Conservation (phyloP, 176 grass and related monocot genomes). For the Urochloa ruziziensis region DNA sequence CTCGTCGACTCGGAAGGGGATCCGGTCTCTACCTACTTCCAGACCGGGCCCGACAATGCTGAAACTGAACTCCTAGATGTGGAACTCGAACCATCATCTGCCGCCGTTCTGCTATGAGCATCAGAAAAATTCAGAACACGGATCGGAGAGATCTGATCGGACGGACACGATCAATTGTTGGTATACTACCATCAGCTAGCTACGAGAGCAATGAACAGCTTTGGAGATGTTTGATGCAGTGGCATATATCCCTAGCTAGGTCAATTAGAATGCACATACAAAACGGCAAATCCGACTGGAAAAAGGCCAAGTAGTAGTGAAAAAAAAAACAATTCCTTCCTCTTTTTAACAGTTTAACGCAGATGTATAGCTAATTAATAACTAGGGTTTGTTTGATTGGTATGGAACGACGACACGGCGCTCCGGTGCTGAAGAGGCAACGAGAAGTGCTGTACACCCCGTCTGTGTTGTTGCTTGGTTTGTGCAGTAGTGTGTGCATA, state of each 20-base stretch:
- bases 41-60: neutral
- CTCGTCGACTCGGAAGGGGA: neutral
- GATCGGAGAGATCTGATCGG: conserved; percentile 1
- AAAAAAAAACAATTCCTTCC: neutral
- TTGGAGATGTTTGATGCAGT: conserved; percentile 4
- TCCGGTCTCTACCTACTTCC: conserved; percentile 28
- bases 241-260: neutral
- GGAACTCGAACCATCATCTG: neutral
- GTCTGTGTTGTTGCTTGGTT: neutral
- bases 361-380: neutral
- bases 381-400: neutral
- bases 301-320: neutral
- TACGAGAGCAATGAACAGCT: neutral
- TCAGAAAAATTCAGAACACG: neutral
- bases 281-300: neutral
- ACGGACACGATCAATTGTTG: neutral
- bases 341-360: conserved; percentile 8
- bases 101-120: neutral
- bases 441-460: neutral
- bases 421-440: neutral
- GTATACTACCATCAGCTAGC: neutral
- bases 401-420: neutral
- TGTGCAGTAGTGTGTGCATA: neutral
- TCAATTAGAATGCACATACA: conserved; percentile 14
- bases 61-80: neutral